A percentile compares a stretch with the other conserved stretches of the same genome.
Evolutionary conservation across 345 rosid genomes (phyloP).

Genomic region (Syzygium oleosum): DNA sequence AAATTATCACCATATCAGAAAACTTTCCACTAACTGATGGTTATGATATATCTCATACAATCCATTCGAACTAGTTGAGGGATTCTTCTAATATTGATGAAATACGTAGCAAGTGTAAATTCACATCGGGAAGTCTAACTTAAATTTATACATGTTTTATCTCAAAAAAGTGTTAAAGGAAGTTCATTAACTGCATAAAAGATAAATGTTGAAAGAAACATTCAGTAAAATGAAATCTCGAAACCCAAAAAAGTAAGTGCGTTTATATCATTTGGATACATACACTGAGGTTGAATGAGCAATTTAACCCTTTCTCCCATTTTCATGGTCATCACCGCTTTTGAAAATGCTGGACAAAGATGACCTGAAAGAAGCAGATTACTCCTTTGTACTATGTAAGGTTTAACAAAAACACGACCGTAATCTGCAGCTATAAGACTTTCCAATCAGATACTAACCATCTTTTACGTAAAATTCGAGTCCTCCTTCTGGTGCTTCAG

Average conservation of each 20-base stretch:
- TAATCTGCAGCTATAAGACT: background rate
- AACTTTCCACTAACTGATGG: background rate
- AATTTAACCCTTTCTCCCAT: slow-evolving; percentile 45
- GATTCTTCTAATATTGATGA: background rate
- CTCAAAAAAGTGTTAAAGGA: background rate
- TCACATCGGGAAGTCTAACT: background rate
- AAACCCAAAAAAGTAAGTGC: background rate
- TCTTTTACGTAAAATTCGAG: slow-evolving; percentile 50
- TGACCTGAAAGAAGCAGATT: slow-evolving; percentile 25
- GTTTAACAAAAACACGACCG: background rate
- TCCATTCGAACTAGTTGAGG: background rate
- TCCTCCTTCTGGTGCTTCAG: slow-evolving; percentile 41
- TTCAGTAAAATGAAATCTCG: background rate
- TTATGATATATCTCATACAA: background rate
- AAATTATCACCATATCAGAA: background rate
- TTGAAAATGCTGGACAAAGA: slow-evolving; percentile 40
- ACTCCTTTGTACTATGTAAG: background rate
- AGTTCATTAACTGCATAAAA: background rate
- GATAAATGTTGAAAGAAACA: background rate
- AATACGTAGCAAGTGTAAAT: background rate
- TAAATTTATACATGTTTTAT: background rate
- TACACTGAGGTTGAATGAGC: slow-evolving; percentile 47
- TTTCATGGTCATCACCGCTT: slow-evolving; percentile 44
- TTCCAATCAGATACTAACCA: slow-evolving; percentile 20
- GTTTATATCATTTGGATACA: background rate